A percentile compares a stretch with the other conserved stretches of the same genome.
These are phyloP conservation scores for Yarrowia alimentaria DNA, from an alignment of 805 yeast species.

Conservation along the genomic window DNA sequence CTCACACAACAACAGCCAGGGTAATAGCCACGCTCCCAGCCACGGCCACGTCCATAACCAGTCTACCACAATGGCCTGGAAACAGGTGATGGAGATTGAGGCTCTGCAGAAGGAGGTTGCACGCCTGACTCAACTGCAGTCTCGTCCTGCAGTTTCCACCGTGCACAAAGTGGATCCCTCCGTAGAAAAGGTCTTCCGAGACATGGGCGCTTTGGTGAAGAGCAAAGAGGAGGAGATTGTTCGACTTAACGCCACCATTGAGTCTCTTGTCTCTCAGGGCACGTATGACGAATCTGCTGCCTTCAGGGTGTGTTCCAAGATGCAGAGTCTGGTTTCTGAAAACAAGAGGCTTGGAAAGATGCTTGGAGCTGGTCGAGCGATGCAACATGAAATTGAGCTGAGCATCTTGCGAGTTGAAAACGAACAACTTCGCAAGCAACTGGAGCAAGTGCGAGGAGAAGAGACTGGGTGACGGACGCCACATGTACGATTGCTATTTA, in stretches of 20 bases:
- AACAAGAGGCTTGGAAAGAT: slow-evolving; percentile 7
- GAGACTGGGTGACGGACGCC: no score
- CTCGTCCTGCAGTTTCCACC: neutral
- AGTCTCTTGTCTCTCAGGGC: slow-evolving; percentile 1
- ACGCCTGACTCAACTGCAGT: neutral
- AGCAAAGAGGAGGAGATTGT: slow-evolving; percentile 6
- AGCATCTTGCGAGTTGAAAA: slow-evolving; percentile 12
- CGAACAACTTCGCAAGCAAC: neutral
- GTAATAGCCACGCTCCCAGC: no score
- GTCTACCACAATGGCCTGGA: neutral
- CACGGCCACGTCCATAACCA: no score
- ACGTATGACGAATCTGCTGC: slow-evolving; percentile 1
- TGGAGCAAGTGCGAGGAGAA: no score
- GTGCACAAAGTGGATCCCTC: slow-evolving; percentile 3
- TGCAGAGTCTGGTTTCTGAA: slow-evolving; percentile 6
- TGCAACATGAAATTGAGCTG: slow-evolving; percentile 19
- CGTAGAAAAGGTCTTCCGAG: slow-evolving; percentile 6
- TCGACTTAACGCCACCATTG: slow-evolving; percentile 4
- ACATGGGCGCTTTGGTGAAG: slow-evolving; percentile 8
- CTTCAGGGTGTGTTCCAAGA: slow-evolving; percentile 2
- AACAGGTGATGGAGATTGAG: slow-evolving; percentile 4
- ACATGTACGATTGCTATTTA: no score
- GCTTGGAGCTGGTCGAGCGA: neutral
- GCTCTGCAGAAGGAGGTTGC: slow-evolving; percentile 9
- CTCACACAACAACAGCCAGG: slow-evolving; percentile 1